These are phyloP conservation scores for Ceratonia siliqua DNA, from an alignment of 306 rosid species.

Conservation along the genomic window DNA sequence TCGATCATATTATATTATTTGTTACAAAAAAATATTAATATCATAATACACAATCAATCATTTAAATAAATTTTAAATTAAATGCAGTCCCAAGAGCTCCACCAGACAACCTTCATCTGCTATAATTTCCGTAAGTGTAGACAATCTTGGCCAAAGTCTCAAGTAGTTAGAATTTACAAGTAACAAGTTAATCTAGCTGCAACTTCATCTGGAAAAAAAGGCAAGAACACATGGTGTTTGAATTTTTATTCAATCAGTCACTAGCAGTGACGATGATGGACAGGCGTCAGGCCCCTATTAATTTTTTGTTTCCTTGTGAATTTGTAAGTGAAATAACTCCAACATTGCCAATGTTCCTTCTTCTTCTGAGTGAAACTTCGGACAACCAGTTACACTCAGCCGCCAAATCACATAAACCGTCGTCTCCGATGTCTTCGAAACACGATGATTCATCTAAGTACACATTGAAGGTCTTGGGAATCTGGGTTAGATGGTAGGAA, in stretches of 20 bases:
- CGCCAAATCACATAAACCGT: constrained; percentile 19
- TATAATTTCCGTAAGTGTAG: not conserved
- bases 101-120: not conserved
- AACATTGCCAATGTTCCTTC: not conserved
- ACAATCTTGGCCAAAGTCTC: not conserved
- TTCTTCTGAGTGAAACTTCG: constrained; percentile 28
- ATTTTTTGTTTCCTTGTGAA: not conserved
- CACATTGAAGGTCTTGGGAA: constrained; percentile 36
- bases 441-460: not conserved
- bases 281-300: not conserved
- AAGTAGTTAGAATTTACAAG: not conserved
- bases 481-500: constrained; percentile 23
- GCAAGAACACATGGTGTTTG: not conserved
- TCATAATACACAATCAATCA: not conserved
- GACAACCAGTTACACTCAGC: constrained; percentile 9
- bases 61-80: too few species aligned
- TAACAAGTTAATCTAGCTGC: not conserved
- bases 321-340: constrained; percentile 15
- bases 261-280: not conserved
- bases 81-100: too few species aligned
- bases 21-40: too few species aligned
- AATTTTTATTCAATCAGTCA: not conserved
- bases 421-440: constrained; percentile 16
- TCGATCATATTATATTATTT: too few species aligned
- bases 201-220: not conserved